These are phyloP conservation scores for Neoarthrinium moseri DNA, from an alignment of 2,329 filamentous ascomycete genomes.

Conservation along the genomic window DNA sequence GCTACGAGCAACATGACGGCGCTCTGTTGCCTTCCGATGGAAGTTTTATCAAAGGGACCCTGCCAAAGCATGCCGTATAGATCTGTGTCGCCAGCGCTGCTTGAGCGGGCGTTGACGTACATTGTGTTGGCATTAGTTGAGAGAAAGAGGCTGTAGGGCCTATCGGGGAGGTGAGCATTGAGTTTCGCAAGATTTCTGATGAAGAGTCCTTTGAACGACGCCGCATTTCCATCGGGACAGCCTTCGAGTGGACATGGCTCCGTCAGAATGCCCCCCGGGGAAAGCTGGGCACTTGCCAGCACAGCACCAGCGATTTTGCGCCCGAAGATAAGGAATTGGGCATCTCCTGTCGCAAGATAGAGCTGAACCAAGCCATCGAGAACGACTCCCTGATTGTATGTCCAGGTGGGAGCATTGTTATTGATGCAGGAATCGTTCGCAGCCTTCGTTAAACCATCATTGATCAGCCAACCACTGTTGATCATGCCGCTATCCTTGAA, in stretches of 20 bases:
- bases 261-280: slow-evolving; percentile 38
- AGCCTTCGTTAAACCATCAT: slow-evolving; percentile 39
- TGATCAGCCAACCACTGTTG: slow-evolving; percentile 35
- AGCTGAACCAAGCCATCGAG: slow-evolving; percentile 57
- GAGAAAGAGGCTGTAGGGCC: slow-evolving; percentile 44
- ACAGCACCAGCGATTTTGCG: slow-evolving; percentile 25
- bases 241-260: slow-evolving; percentile 35
- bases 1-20: slow-evolving; percentile 56
- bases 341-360: slow-evolving; percentile 32
- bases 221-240: slow-evolving; percentile 30
- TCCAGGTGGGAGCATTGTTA: slow-evolving; percentile 37
- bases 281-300: slow-evolving; percentile 31
- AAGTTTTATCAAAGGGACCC: slow-evolving; percentile 42
- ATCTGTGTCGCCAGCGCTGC: slow-evolving; percentile 24
- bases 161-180: slow-evolving; percentile 40
- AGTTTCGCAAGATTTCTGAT: slow-evolving; percentile 53
- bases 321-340: slow-evolving; percentile 19
- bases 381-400: slow-evolving; percentile 58
- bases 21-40: slow-evolving; percentile 50
- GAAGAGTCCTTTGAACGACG: slow-evolving; percentile 65
- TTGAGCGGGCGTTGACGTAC: slow-evolving; percentile 46
- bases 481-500: slow-evolving; percentile 39
- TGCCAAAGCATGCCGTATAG: slow-evolving; percentile 52
- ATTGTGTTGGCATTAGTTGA: slow-evolving; percentile 50
- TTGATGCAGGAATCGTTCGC: slow-evolving; percentile 21